phyloP scores from a whole-genome alignment of 2,329 filamentous ascomycete genomes.

The Hymenoscyphus occultus region DNA sequence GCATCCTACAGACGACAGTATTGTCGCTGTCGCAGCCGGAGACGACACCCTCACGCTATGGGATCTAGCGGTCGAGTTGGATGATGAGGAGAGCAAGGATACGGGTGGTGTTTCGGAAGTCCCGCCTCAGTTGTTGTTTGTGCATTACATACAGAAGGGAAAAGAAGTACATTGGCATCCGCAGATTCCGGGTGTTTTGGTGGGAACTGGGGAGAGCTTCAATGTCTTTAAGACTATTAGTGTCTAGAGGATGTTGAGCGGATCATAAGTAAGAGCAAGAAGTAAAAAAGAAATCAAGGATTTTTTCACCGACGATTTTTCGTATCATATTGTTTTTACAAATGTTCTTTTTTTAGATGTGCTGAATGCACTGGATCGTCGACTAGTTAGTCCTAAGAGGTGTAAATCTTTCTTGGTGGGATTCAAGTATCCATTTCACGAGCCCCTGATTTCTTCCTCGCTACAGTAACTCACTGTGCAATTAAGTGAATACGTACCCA shows the following conservation, averaged over 20 bases:
- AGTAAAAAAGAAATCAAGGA: neutral
- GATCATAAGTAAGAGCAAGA: conserved; percentile 4
- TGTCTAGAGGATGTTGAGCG: conserved; percentile 49
- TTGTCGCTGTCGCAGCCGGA: conserved; percentile 85
- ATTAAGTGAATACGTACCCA: no score
- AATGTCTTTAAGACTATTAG: conserved; percentile 82
- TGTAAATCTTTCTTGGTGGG: no score
- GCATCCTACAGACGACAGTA: conserved; percentile 96
- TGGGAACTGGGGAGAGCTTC: conserved; percentile 89
- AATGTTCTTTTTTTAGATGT: no score
- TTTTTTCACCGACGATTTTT: no score
- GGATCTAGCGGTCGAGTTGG: conserved; percentile 94
- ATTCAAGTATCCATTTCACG: no score
- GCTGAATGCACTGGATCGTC: no score
- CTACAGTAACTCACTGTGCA: no score
- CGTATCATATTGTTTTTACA: no score
- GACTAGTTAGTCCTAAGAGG: no score
- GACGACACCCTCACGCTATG: conserved; percentile 94
- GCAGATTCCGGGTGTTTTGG: conserved; percentile 84
- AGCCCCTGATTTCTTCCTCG: no score
- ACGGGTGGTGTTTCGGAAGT: conserved; percentile 85
- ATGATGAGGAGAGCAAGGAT: conserved; percentile 93
- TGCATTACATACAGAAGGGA: conserved; percentile 91
- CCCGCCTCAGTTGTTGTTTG: conserved; percentile 90
- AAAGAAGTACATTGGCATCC: conserved; percentile 98